phyloP scores from a whole-genome alignment of 1,284 basidiomycete genomes.

The Ustilago loliicola region DNA sequence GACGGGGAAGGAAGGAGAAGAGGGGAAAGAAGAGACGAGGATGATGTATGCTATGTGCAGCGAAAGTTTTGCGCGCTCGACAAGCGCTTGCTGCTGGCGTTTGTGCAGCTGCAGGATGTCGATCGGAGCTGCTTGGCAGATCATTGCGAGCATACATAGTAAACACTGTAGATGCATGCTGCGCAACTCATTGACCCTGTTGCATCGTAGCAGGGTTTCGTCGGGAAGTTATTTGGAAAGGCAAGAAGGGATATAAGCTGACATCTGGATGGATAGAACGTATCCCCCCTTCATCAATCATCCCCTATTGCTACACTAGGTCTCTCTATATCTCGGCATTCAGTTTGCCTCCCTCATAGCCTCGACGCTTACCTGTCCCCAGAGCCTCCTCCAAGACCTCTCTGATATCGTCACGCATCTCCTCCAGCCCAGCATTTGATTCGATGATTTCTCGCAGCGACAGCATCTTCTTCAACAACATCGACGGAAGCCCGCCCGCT shows the following conservation, averaged over 20 bases:
- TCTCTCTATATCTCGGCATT: conserved; percentile 14
- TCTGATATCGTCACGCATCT: neutral
- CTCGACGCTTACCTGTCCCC: neutral
- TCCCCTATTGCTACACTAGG: conserved; percentile 4
- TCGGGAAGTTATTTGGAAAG: neutral
- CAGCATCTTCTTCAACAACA: conserved; percentile 21
- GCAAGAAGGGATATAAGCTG: conserved; percentile 20
- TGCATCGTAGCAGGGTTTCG: no score
- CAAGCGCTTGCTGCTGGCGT: neutral
- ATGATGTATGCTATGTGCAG: conserved; percentile 47
- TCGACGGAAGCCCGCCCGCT: conserved; percentile 10
- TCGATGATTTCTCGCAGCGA: conserved; percentile 41
- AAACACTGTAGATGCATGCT: conserved; percentile 18
- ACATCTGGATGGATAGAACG: neutral
- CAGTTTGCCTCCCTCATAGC: neutral
- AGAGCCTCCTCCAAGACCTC: neutral
- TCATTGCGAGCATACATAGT: conserved; percentile 20
- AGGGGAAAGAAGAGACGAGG: neutral
- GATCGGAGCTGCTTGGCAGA: conserved; percentile 33
- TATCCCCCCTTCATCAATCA: neutral
- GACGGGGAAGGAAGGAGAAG: neutral
- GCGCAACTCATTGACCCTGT: neutral
- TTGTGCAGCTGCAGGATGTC: conserved; percentile 20
- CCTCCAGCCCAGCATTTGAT: neutral
- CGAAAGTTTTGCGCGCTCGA: conserved; percentile 26